Evolutionary conservation across 306 rosid genomes (phyloP), one percentile per base, ranked within the genome.

Genomic region (Pyrus communis): DNA sequence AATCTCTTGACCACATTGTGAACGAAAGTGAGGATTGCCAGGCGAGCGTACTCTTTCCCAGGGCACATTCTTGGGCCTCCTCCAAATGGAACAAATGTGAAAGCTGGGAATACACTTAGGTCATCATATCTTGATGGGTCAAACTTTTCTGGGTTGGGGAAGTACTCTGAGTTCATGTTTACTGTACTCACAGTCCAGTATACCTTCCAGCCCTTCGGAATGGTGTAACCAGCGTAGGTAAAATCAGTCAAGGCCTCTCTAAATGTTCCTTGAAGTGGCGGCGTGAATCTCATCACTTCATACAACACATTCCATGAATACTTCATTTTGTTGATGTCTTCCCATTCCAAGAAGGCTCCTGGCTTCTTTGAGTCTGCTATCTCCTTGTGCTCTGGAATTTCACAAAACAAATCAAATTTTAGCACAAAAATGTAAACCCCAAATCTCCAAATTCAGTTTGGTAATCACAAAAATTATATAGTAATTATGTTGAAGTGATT

Each of bases 151-250:
- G 87, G 87, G 28, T 79, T 30, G 15, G 82, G 84, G 19, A 80
- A 84, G 78, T 22, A 74, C 4, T 66, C 14, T 59, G 76, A 84
- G 79, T 85, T 75, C 35, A 55, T 82, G 66, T 85, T 85, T 46
- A 84, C 69, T 40, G 85, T 71, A 21, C 80, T 82, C 3, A 82
- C 88, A 14, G 86, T 85, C 88, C 88, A 85, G 21, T 85, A 85
- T n/a, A 85, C 86, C 84, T 82, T 85, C 88, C 88, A 85, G 22
- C 88, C 84, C 70, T 79, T 82, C 3, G 86, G 88, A 51, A 76
- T 55, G 4, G 84, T 82, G 84, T 79, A 85, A 38, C 86, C 84
- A 22, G 83, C 84, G 4, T 85, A 79, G 38, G 45, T 65, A 7
- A 85, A 72, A 33, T 85, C 84, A 28, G 74, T 54, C 46, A 77